Evolutionary conservation across 1,284 basidiomycete species (phyloP), one percentile per base, ranked within the genome.

Genomic region (Austroboletus novae-zelandiae): DNA sequence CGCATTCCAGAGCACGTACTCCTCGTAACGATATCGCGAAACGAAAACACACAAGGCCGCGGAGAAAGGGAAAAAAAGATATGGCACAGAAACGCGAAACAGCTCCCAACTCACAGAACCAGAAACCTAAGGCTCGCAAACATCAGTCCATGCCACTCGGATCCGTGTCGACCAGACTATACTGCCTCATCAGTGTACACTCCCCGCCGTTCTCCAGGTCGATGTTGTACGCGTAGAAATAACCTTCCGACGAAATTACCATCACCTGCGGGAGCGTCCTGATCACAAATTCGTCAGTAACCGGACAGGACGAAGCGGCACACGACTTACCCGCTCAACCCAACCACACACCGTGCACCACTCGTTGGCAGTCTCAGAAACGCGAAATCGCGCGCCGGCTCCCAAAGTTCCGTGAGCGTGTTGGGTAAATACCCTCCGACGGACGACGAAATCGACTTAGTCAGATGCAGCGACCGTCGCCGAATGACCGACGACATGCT

Each of bases 191-290:
- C 59, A 99, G 70, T 9, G 89, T 81, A 62, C 97, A 98, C 69
- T 99, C 96, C 4, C 96, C 97, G 10, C 97, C 97, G 47, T 89
- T 87, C 70, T 99, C 95, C 48, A 99, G 73, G 70, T 99, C 96
- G 62, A 99, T 96, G 62, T 81, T 91, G 71, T 99, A 99, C 9
- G 88, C 86, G 66, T 98, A 98, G 67, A 98, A 97, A 60, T 93
- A 89, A 0, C 96, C 96, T 57, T 98, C 94, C 0, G 91, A 91
- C 0, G 94, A 94, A 46, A 98, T 85, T 11, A 98, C 94, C 92
- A 98, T 97, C 6, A 98, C 91, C 57, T 98, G 94, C 0, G 96
- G 96, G 69, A 91, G 89, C 10, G 92, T 94, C 14, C 92, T 94
- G 51, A 15, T 20, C 35, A 5, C 8, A 15, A 31, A 2, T n/a